Conservation (phyloP, 371 early-diverging fungal genomes). For the Mortierella sp. region DNA sequence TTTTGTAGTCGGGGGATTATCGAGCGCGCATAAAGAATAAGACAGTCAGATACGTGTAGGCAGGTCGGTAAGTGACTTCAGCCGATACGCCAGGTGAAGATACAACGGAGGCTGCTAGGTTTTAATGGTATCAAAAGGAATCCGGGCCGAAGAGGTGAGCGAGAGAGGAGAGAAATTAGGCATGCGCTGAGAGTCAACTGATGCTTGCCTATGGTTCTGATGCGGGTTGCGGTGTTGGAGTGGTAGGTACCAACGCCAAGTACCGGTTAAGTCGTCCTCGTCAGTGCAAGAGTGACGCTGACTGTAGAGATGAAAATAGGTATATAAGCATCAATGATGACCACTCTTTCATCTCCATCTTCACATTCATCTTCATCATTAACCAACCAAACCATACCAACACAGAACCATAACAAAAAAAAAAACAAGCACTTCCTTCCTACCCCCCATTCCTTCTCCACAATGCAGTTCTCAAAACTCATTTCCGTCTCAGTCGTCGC, state of each 20-base stretch:
- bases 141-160: background rate
- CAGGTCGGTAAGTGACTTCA: background rate
- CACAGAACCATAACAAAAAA: background rate
- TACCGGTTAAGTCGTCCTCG: background rate
- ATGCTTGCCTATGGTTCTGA: background rate
- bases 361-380: background rate
- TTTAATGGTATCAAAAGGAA: constrained; percentile 2
- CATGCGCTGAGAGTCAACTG: background rate
- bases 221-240: background rate
- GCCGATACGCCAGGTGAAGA: background rate
- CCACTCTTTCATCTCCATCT: background rate
- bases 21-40: background rate
- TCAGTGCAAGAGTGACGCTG: background rate
- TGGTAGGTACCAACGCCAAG: background rate
- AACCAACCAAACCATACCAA: background rate
- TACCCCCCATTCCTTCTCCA: background rate
- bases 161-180: background rate
- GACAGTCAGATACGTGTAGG: background rate
- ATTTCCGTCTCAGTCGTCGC: background rate
- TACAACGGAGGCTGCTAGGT: too few species aligned
- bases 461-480: background rate
- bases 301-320: background rate
- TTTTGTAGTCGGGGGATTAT: background rate
- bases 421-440: background rate
- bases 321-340: background rate